Conservation (phyloP, 148 eudicot species). For the Chenopodium quinoa region DNA sequence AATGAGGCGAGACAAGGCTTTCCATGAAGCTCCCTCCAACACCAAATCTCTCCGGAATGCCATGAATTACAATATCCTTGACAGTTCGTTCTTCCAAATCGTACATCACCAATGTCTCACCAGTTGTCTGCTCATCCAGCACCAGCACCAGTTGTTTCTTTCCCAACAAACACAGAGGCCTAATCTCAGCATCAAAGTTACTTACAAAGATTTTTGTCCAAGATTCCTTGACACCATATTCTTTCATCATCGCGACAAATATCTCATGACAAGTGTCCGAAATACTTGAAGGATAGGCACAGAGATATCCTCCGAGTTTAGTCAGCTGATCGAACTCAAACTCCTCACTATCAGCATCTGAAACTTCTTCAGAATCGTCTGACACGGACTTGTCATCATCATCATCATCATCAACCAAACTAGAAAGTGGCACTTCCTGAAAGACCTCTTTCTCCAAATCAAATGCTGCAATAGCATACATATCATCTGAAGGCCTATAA, state of each 20-base stretch:
- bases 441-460: slow-evolving; percentile 14
- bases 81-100: neutral
- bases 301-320: slow-evolving; percentile 1
- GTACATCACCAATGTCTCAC: neutral
- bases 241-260: slow-evolving; percentile 18
- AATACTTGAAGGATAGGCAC: neutral
- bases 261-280: neutral
- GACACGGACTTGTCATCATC: neutral
- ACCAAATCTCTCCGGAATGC: neutral
- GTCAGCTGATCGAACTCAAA: neutral
- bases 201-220: neutral
- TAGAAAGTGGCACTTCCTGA: slow-evolving; percentile 6
- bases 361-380: neutral
- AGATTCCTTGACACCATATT: slow-evolving; percentile 15
- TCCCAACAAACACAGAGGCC: neutral
- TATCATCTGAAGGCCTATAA: neutral
- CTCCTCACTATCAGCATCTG: neutral
- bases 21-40: slow-evolving; percentile 2
- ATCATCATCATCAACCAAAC: neutral
- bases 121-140: neutral
- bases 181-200: neutral
- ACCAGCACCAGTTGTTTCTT: neutral
- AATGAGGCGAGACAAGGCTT: slow-evolving; percentile 15
- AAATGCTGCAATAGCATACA: slow-evolving; percentile 16
- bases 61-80: slow-evolving; percentile 12